A percentile compares a stretch with the other conserved stretches of the same genome.
Conservation (phyloP, 768 basidiomycete species). For the Rhizopogon vinicolor region DNA sequence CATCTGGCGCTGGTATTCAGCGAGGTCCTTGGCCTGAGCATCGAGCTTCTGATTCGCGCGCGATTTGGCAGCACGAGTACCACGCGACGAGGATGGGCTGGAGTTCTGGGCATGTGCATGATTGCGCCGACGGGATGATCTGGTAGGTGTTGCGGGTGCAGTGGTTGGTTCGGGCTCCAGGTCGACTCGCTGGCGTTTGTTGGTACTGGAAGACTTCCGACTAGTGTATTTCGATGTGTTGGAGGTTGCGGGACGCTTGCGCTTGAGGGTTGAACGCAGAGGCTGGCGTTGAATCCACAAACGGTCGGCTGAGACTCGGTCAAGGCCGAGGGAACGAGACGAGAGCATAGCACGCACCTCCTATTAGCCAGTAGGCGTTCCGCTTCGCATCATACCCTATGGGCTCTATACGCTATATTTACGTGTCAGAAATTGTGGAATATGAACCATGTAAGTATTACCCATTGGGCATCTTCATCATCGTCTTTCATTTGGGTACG, state of each 20-base stretch:
- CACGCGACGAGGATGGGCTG: constrained; percentile 32
- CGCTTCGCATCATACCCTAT: constrained; percentile 76
- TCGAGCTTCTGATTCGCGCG: constrained; percentile 69
- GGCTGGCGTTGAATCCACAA: constrained; percentile 81
- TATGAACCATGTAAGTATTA: constrained; percentile 28
- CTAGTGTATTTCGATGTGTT: constrained; percentile 7
- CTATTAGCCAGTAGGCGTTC: constrained; percentile 86
- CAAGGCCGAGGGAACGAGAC: background rate
- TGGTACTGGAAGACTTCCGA: constrained; percentile 12
- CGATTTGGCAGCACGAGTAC: constrained; percentile 61
- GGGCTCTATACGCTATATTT: constrained; percentile 71
- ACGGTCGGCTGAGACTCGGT: constrained; percentile 55
- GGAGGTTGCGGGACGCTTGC: constrained; percentile 37
- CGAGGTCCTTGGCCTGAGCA: constrained; percentile 64
- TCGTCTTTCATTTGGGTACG: constrained; percentile 73
- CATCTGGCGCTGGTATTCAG: constrained; percentile 52
- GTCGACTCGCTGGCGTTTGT: constrained; percentile 24
- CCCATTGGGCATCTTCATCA: constrained; percentile 77
- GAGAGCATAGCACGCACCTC: constrained; percentile 41
- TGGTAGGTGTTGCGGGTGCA: constrained; percentile 5
- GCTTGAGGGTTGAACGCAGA: constrained; percentile 43
- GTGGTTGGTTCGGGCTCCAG: background rate
- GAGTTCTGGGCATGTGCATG: background rate
- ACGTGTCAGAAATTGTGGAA: background rate
- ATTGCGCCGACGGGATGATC: constrained; percentile 12